phyloP scores from a whole-genome alignment of 148 eudicot genomes.

The Polygonum maritimum region DNA sequence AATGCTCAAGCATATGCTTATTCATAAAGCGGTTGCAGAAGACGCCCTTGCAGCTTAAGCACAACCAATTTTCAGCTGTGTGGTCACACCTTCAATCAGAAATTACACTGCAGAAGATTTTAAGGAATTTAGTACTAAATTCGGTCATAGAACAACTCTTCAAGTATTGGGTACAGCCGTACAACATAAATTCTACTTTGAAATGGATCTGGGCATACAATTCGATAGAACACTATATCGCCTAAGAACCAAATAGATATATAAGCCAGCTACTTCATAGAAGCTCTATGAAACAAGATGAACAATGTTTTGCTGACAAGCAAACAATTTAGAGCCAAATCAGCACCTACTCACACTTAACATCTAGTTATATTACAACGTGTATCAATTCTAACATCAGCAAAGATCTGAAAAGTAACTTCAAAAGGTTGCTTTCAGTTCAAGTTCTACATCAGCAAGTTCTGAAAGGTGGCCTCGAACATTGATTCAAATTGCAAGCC shows the following conservation, averaged over 20 bases:
- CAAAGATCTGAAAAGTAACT: neutral
- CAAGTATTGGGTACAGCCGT: neutral
- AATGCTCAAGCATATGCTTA: constrained; percentile 88
- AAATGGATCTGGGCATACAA: neutral
- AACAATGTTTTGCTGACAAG: too few relatives aligned
- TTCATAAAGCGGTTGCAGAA: constrained; percentile 85
- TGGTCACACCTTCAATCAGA: constrained; percentile 60
- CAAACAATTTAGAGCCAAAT: too few relatives aligned
- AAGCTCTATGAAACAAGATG: too few relatives aligned
- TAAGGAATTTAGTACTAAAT: neutral
- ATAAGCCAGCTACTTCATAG: too few relatives aligned
- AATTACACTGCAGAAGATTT: neutral
- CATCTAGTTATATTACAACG: neutral
- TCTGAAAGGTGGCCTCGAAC: neutral
- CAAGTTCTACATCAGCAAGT: neutral
- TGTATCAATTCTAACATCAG: neutral
- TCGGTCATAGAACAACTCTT: neutral
- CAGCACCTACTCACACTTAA: too few relatives aligned
- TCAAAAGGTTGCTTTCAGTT: neutral
- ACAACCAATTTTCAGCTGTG: constrained; percentile 81
- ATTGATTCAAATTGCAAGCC: neutral
- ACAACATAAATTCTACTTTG: neutral
- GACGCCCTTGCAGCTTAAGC: constrained; percentile 78
- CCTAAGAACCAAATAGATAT: too few relatives aligned
- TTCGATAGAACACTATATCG: neutral